Conservation (phyloP, 345 rosid genomes). For the Geranium rotundifolium region DNA sequence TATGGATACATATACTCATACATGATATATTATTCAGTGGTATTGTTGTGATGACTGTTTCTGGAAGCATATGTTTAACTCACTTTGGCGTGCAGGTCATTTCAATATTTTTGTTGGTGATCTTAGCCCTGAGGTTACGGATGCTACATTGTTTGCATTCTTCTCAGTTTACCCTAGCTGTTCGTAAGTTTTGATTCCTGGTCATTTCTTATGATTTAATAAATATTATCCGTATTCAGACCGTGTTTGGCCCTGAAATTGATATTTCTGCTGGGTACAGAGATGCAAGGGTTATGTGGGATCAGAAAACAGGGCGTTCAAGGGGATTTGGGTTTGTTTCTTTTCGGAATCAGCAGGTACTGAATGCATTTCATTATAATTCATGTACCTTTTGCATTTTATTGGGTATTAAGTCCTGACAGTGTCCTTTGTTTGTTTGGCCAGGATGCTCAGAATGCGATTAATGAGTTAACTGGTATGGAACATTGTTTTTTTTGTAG, state of each 20-base stretch:
- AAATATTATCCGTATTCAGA: neutral
- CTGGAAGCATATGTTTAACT: slow-evolving; percentile 4
- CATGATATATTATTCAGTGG: neutral
- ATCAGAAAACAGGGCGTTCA: slow-evolving; percentile 92
- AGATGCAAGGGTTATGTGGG: slow-evolving; percentile 96
- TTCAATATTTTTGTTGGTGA: slow-evolving; percentile 84
- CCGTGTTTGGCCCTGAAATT: neutral
- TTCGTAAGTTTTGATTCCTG: slow-evolving; percentile 45
- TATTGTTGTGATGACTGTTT: neutral
- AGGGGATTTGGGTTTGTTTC: slow-evolving; percentile 95
- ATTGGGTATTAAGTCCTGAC: neutral
- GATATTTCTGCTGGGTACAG: slow-evolving; percentile 15
- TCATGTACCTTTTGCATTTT: neutral
- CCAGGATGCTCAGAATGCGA: slow-evolving; percentile 86
- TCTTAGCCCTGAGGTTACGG: slow-evolving; percentile 87
- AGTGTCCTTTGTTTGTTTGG: slow-evolving; percentile 4
- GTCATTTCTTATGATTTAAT: neutral
- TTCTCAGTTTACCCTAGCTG: slow-evolving; percentile 62
- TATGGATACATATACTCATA: neutral
- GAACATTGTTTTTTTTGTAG: neutral
- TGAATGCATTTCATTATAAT: neutral
- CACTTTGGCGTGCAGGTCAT: slow-evolving; percentile 40
- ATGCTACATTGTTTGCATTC: slow-evolving; percentile 68
- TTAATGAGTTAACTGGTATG: slow-evolving; percentile 77
- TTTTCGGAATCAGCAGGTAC: slow-evolving; percentile 66